phyloP scores from a whole-genome alignment of 495 filamentous ascomycete genomes.

The Daldinia childiae region DNA sequence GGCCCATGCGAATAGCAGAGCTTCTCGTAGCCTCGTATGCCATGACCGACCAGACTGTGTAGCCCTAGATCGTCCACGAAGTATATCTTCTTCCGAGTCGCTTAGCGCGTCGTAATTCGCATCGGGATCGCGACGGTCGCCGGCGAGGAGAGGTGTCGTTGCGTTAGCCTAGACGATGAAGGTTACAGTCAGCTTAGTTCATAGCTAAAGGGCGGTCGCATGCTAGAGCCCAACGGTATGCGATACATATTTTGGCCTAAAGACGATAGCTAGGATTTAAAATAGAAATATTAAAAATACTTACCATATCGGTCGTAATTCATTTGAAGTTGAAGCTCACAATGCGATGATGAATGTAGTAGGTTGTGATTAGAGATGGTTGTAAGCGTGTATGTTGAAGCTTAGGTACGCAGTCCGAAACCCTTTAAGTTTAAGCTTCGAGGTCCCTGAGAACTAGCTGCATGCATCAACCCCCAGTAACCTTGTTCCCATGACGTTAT shows the following conservation, averaged over 20 bases:
- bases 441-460: slow-evolving; percentile 1
- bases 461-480: slow-evolving; percentile 26
- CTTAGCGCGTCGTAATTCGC: slow-evolving; percentile 5
- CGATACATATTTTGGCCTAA: not conserved
- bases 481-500: slow-evolving; percentile 38
- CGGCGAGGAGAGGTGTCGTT: slow-evolving; percentile 44
- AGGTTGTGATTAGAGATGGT: not conserved
- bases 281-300: not conserved
- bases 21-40: slow-evolving; percentile 56
- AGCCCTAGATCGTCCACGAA: slow-evolving; percentile 37
- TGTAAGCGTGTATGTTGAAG: not conserved
- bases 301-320: slow-evolving; percentile 32
- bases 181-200: slow-evolving; percentile 22
- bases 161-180: slow-evolving; percentile 29
- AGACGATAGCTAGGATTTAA: not conserved
- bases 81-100: slow-evolving; percentile 37
- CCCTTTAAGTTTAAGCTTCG: not conserved
- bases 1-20: slow-evolving; percentile 87
- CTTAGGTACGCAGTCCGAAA: not conserved
- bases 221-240: not conserved
- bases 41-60: slow-evolving; percentile 36
- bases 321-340: slow-evolving; percentile 16
- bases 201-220: not conserved
- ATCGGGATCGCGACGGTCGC: slow-evolving; percentile 32
- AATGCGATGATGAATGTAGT: not conserved